Percentiles rank a stretch among this genome's conserved stretches.
phyloP scores from a whole-genome alignment of 345 rosid genomes.

The Schrenkiella parvula region DNA sequence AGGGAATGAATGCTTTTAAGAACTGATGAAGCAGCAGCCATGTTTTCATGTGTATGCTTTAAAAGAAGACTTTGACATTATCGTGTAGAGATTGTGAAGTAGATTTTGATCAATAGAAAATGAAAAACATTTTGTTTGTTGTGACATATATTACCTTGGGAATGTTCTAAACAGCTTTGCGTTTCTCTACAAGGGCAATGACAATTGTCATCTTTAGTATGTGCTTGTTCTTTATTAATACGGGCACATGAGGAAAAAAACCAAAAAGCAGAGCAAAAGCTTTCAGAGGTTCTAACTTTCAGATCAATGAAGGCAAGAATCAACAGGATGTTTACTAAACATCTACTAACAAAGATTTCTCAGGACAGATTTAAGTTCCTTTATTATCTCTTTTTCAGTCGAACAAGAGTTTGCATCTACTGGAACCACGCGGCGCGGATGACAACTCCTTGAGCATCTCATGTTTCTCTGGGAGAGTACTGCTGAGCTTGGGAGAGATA shows the following conservation, averaged over 20 bases:
- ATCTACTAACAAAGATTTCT: neutral
- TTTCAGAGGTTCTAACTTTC: neutral
- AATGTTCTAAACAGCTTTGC: too few species aligned
- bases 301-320: neutral
- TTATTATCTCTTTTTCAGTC: slow-evolving; percentile 1
- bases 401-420: slow-evolving; percentile 23
- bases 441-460: slow-evolving; percentile 35
- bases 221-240: neutral
- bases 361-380: neutral
- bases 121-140: too few species aligned
- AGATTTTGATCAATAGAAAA: neutral
- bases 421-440: slow-evolving; percentile 23
- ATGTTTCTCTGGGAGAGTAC: slow-evolving; percentile 27
- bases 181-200: neutral
- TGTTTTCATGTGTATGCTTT: neutral
- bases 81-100: neutral
- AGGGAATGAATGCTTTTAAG: too few species aligned
- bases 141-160: too few species aligned
- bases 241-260: neutral
- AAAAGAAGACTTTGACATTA: neutral
- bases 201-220: neutral
- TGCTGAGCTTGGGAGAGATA: slow-evolving; percentile 10
- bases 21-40: neutral
- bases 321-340: neutral
- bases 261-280: neutral